These are phyloP conservation scores for Euphorbia peplus DNA, from an alignment of 345 rosid genomes.

Conservation along the genomic window DNA sequence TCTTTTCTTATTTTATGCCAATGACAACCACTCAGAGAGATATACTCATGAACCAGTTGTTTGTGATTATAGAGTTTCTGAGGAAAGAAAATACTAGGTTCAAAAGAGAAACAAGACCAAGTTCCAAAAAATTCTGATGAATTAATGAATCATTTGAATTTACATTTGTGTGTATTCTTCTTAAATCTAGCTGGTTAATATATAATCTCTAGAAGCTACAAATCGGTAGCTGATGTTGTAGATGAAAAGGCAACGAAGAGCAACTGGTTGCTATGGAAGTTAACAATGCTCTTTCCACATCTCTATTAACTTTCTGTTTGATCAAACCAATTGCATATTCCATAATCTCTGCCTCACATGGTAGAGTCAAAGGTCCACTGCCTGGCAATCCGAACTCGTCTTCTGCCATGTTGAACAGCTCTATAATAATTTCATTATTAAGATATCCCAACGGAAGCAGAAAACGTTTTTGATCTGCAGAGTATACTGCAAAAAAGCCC, in stretches of 20 bases:
- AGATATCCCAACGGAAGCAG: slow-evolving; percentile 10
- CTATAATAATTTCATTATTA: slow-evolving; percentile 1
- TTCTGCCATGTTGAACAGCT: slow-evolving; percentile 13
- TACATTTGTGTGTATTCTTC: background rate
- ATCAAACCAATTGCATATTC: slow-evolving; percentile 4
- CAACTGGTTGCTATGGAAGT: background rate
- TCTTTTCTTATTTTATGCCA: no score
- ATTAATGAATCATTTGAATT: background rate
- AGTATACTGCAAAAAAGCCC: slow-evolving; percentile 5
- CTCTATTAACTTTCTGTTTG: background rate
- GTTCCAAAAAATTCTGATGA: background rate
- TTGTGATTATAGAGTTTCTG: no score
- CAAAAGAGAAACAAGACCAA: no score
- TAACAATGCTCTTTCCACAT: slow-evolving; percentile 1
- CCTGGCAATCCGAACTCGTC: slow-evolving; percentile 14
- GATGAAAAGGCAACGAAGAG: background rate
- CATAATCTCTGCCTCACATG: slow-evolving; percentile 6
- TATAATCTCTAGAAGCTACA: background rate
- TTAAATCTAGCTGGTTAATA: background rate
- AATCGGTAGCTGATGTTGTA: slow-evolving; percentile 4
- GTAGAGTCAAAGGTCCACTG: slow-evolving; percentile 15
- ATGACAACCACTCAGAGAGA: no score
- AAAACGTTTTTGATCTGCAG: slow-evolving; percentile 6
- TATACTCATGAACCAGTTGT: no score
- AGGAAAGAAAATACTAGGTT: no score